Evolutionary conservation across 257 asterid species (phyloP).

Genomic region (Vinca minor): DNA sequence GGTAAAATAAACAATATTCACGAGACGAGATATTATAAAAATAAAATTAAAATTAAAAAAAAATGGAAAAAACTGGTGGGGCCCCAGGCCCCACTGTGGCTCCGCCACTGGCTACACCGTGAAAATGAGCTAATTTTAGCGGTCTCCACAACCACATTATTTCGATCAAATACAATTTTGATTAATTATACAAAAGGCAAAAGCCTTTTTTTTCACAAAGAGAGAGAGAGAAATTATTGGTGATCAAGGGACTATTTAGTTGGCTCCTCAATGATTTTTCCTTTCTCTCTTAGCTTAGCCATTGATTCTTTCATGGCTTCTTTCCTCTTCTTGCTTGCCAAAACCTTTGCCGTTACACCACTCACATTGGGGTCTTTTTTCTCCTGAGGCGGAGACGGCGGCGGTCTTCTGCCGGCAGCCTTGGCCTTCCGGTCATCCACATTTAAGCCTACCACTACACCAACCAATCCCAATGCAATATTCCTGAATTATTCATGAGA

Average conservation of each 20-base stretch:
- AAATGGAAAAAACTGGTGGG: too few species aligned
- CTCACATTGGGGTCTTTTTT: constrained; percentile 70
- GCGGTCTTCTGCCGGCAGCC: constrained; percentile 72
- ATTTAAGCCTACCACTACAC: constrained; percentile 32
- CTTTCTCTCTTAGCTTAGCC: constrained; percentile 56
- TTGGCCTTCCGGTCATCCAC: constrained; percentile 31
- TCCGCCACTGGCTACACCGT: too few species aligned
- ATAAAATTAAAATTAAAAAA: too few species aligned
- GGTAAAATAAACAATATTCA: too few species aligned
- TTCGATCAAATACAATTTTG: too few species aligned
- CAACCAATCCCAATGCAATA: constrained; percentile 45
- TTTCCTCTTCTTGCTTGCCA: constrained; percentile 87
- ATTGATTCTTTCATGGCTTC: constrained; percentile 72
- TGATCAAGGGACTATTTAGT: constrained; percentile 19
- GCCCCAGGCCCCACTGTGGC: too few species aligned
- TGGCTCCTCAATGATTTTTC: constrained; percentile 38
- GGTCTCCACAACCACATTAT: too few species aligned
- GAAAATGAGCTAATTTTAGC: too few species aligned
- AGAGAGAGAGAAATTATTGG: too few species aligned
- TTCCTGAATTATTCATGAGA: constrained; percentile 46
- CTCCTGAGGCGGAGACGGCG: constrained; percentile 71
- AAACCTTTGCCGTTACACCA: constrained; percentile 58
- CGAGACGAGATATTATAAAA: too few species aligned
- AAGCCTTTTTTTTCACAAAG: too few species aligned
- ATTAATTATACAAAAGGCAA: too few species aligned